A percentile compares a stretch with the other conserved stretches of the same genome.
phyloP scores from a whole-genome alignment of 805 yeast genomes.

The Saccharomyces mikatae region DNA sequence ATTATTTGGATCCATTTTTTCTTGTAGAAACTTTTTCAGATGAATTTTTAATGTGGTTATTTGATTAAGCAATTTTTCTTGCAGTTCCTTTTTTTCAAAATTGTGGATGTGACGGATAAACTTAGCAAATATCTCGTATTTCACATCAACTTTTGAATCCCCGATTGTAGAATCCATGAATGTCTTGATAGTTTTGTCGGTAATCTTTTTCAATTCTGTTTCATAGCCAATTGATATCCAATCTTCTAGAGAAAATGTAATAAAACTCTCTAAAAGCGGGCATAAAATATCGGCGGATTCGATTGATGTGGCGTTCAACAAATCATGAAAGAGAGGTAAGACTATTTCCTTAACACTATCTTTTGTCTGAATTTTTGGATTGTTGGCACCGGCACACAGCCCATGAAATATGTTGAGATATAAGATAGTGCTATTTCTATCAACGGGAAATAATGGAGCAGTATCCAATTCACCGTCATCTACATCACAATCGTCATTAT shows the following conservation, averaged over 20 bases:
- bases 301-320: conserved; percentile 18
- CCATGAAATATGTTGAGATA: conserved; percentile 26
- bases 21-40: conserved; percentile 19
- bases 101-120: conserved; percentile 16
- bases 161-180: conserved; percentile 16
- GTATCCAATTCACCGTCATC: conserved; percentile 3
- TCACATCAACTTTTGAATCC: conserved; percentile 4
- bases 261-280: conserved; percentile 20
- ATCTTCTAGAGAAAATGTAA: conserved; percentile 22
- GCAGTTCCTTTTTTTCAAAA: conserved; percentile 15
- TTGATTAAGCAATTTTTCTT: conserved; percentile 22
- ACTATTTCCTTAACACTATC: conserved; percentile 14
- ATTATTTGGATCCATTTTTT: conserved; percentile 5
- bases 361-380: conserved; percentile 19
- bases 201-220: conserved; percentile 13
- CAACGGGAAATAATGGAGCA: conserved; percentile 18
- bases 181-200: conserved; percentile 13
- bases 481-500: conserved; percentile 9
- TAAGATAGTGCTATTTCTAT: conserved; percentile 14
- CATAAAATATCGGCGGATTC: conserved; percentile 17
- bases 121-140: conserved; percentile 12
- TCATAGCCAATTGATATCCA: conserved; percentile 26
- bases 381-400: conserved; percentile 23
- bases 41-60: conserved; percentile 15
- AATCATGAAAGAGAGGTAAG: conserved; percentile 18